Evolutionary conservation across 1,284 basidiomycete species (phyloP).

Genomic region (Trametes pubescens): DNA sequence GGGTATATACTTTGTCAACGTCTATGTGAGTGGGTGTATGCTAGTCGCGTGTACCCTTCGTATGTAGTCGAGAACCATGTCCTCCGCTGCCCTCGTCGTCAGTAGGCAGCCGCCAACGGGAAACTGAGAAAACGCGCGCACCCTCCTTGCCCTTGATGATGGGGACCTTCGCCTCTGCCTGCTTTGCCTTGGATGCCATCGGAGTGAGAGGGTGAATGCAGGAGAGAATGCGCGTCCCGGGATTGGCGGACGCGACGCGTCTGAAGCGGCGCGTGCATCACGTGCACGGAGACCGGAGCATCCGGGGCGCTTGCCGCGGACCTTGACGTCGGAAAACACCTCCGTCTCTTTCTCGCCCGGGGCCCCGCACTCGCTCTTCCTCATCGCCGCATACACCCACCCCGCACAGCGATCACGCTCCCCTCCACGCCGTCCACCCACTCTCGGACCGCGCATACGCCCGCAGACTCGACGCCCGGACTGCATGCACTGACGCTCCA

Average conservation of each 20-base stretch:
- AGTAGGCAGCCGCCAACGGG: no score
- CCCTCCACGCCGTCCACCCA: slow-evolving; percentile 7
- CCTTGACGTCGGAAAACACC: slow-evolving; percentile 12
- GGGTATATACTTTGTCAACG: slow-evolving; percentile 18
- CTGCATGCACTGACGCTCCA: slow-evolving; percentile 25
- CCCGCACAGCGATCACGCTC: slow-evolving; percentile 3
- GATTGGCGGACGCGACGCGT: slow-evolving; percentile 18
- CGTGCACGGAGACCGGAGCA: slow-evolving; percentile 5
- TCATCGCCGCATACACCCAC: slow-evolving; percentile 14
- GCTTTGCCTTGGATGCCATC: slow-evolving; percentile 45
- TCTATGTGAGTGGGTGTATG: background rate
- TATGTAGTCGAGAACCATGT: slow-evolving; percentile 76
- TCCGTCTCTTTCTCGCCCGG: slow-evolving; percentile 7
- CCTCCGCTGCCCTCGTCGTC: slow-evolving; percentile 60
- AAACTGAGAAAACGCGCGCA: slow-evolving; percentile 47
- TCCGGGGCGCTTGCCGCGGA: background rate
- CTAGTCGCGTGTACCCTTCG: slow-evolving; percentile 56
- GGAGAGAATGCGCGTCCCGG: background rate
- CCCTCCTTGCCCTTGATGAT: slow-evolving; percentile 78
- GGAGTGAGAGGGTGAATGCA: background rate
- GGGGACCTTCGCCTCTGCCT: slow-evolving; percentile 60
- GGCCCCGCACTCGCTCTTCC: slow-evolving; percentile 17
- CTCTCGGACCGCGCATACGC: slow-evolving; percentile 1
- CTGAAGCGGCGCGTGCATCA: slow-evolving; percentile 11
- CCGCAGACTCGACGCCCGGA: slow-evolving; percentile 2